phyloP scores from a whole-genome alignment of 495 filamentous ascomycete species.

The Talaromyces adpressus region DNA sequence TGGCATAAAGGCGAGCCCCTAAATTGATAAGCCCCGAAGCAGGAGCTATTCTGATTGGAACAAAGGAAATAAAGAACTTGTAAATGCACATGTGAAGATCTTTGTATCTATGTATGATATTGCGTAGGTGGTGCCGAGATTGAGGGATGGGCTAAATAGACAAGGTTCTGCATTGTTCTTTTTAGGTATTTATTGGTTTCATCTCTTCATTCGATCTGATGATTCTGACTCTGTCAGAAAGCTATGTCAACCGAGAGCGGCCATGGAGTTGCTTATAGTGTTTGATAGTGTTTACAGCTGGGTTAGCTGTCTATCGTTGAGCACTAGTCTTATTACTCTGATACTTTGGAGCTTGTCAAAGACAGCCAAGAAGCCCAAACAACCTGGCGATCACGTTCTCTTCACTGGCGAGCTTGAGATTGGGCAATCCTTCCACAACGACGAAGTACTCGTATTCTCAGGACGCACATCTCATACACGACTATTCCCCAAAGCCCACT shows the following conservation, averaged over 20 bases:
- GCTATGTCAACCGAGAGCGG: no score
- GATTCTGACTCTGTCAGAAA: no score
- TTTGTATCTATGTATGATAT: not conserved
- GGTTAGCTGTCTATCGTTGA: not conserved
- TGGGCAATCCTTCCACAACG: not conserved
- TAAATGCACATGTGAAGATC: not conserved
- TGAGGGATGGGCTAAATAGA: not conserved
- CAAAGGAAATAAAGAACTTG: not conserved
- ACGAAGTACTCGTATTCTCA: not conserved
- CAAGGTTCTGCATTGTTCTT: not conserved
- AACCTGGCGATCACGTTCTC: not conserved
- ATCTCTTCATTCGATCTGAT: no score
- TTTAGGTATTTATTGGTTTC: no score
- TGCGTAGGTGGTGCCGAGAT: not conserved
- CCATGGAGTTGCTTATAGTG: not conserved
- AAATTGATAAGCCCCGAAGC: no score
- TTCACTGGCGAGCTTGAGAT: not conserved
- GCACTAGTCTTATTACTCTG: not conserved
- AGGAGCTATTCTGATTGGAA: not conserved
- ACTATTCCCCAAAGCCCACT: not conserved
- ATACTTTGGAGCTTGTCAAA: not conserved
- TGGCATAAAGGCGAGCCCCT: no score
- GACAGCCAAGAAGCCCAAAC: not conserved
- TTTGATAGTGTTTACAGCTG: not conserved
- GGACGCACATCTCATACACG: constrained; percentile 2